These are phyloP conservation scores for Cercospora brassicicola DNA, from an alignment of 2,329 filamentous ascomycete species.

Conservation along the genomic window DNA sequence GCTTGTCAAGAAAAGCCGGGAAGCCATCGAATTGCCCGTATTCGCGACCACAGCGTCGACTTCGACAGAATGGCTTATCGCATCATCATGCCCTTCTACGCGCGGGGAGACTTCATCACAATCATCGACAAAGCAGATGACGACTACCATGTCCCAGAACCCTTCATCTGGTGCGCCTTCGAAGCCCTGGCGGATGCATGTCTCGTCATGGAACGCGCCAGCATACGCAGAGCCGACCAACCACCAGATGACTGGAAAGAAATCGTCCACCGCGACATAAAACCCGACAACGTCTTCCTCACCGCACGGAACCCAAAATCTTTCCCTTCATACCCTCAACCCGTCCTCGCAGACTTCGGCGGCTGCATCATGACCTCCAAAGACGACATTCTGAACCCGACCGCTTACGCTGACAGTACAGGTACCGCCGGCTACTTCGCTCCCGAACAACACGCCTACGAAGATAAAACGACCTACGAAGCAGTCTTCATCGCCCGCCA, in stretches of 20 bases:
- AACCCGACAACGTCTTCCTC: constrained; percentile 14
- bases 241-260: constrained; percentile 7
- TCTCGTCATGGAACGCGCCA: constrained; percentile 13
- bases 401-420: background rate
- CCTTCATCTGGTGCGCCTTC: constrained; percentile 14
- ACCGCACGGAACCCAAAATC: background rate
- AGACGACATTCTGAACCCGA: constrained; percentile 5
- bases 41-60: background rate
- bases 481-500: background rate
- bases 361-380: constrained; percentile 3
- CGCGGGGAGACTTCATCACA: background rate
- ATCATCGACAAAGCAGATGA: background rate
- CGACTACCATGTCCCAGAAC: background rate
- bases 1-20: background rate
- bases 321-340: background rate
- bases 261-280: constrained; percentile 22
- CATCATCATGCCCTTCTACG: constrained; percentile 9
- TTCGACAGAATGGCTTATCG: constrained; percentile 5
- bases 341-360: constrained; percentile 15
- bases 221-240: background rate
- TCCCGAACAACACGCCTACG: background rate
- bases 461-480: background rate
- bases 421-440: constrained; percentile 7
- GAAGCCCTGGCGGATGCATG: constrained; percentile 1
- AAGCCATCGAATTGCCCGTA: background rate